Conservation (phyloP, 2,329 filamentous ascomycete genomes). For the Phaeomoniella chlamydospora region DNA sequence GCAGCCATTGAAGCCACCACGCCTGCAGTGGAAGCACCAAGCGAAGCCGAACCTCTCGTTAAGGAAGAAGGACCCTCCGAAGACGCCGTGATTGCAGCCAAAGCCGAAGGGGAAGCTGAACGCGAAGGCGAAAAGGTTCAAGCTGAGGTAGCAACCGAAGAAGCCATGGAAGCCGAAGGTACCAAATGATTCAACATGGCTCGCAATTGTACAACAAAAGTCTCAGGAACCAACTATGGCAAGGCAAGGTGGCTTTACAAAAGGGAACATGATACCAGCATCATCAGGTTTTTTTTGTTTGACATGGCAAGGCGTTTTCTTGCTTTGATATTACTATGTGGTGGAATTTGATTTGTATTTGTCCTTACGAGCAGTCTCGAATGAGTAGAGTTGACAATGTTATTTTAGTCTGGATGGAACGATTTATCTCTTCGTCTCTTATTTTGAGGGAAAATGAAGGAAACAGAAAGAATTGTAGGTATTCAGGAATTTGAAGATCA, state of each 20-base stretch:
- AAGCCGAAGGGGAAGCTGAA: conserved; percentile 17
- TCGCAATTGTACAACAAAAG: too few species aligned
- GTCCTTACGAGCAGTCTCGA: too few species aligned
- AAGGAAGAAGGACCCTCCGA: conserved; percentile 11
- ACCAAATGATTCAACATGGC: conserved; percentile 12
- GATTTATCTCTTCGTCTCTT: too few species aligned
- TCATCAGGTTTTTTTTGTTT: not conserved
- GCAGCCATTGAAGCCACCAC: conserved; percentile 9
- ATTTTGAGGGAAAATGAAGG: too few species aligned
- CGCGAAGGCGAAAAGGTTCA: conserved; percentile 15
- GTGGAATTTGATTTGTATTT: too few species aligned
- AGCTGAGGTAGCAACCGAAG: conserved; percentile 14
- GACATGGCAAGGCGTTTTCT: too few species aligned
- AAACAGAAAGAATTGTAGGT: too few species aligned
- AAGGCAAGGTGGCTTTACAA: not conserved
- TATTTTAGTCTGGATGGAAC: too few species aligned
- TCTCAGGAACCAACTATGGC: too few species aligned
- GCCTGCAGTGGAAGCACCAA: conserved; percentile 5
- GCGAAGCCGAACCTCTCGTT: conserved; percentile 6
- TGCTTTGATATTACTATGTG: too few species aligned
- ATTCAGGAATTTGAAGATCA: too few species aligned
- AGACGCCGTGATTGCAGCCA: conserved; percentile 12
- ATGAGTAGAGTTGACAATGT: too few species aligned
- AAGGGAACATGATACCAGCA: not conserved
- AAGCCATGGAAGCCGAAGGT: conserved; percentile 16